Evolutionary conservation across 257 asterid species (phyloP).

Genomic region (Gentiana macrophylla): DNA sequence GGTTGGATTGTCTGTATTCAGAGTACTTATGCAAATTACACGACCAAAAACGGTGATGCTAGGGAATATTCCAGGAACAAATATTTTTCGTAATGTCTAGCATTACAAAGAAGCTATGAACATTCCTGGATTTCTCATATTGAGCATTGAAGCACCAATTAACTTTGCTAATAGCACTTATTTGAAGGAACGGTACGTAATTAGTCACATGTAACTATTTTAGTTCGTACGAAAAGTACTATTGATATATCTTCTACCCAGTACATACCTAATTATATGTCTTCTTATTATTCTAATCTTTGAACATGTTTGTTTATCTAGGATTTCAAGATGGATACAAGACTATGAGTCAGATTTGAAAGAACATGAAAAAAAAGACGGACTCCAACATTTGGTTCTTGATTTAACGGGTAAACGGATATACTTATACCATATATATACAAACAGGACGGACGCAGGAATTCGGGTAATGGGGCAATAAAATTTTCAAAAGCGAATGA

Average conservation of each 20-base stretch:
- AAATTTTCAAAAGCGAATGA: no score
- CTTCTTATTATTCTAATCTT: no score
- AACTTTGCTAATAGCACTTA: conserved; percentile 79
- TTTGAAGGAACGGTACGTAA: conserved; percentile 87
- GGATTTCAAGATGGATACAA: conserved; percentile 77
- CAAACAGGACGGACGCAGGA: no score
- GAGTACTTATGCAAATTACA: conserved; percentile 59
- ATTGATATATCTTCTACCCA: neutral
- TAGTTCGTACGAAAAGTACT: neutral
- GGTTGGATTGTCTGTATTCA: conserved; percentile 75
- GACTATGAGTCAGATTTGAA: conserved; percentile 40
- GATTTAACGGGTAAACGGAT: conserved; percentile 58
- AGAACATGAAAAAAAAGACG: conserved; percentile 20
- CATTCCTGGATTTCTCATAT: conserved; percentile 56
- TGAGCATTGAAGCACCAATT: conserved; percentile 72
- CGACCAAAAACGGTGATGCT: conserved; percentile 73
- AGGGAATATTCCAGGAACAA: conserved; percentile 69
- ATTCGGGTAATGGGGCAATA: no score
- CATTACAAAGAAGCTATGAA: conserved; percentile 59
- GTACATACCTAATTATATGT: no score
- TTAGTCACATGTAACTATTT: conserved; percentile 1
- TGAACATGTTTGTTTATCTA: neutral
- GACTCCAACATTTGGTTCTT: conserved; percentile 50
- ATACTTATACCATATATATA: no score
- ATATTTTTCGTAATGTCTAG: conserved; percentile 57